Percentiles rank a stretch among this genome's conserved stretches.
These are phyloP conservation scores for Trichocomaceae sp. DNA, from an alignment of 2,329 filamentous ascomycete species.

Conservation along the genomic window DNA sequence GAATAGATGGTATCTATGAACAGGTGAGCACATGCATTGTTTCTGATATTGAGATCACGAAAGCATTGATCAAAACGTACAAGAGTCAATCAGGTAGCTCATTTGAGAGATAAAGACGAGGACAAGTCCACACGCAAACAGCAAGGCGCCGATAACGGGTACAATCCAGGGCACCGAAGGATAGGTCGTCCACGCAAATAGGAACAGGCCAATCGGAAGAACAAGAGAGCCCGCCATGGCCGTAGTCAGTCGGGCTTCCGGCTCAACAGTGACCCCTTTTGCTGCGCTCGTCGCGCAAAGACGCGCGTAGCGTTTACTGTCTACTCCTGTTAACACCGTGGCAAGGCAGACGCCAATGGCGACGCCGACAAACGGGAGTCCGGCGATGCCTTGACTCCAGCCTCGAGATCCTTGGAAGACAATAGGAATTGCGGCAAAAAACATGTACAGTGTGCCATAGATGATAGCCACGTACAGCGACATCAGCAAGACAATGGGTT, in stretches of 20 bases:
- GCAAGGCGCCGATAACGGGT: conserved; percentile 21
- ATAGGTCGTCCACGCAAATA: conserved; percentile 44
- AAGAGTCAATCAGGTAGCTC: conserved; percentile 39
- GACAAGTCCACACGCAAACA: conserved; percentile 38
- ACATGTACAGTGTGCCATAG: conserved; percentile 21
- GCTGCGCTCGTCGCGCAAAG: too few relatives aligned
- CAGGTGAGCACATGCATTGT: too few relatives aligned
- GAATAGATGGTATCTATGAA: conserved; percentile 32
- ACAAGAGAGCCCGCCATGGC: conserved; percentile 44
- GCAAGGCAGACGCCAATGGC: conserved; percentile 54
- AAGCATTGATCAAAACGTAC: too few relatives aligned
- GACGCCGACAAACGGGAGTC: conserved; percentile 38
- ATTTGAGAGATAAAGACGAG: conserved; percentile 35
- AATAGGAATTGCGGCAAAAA: conserved; percentile 9
- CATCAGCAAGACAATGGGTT: conserved; percentile 19
- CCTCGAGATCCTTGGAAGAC: conserved; percentile 52
- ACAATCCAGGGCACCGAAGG: conserved; percentile 36
- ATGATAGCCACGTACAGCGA: conserved; percentile 19
- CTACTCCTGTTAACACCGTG: conserved; percentile 37
- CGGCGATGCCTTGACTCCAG: conserved; percentile 49
- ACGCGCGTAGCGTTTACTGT: conserved; percentile 20
- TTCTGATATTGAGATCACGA: too few relatives aligned
- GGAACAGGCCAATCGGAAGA: conserved; percentile 43
- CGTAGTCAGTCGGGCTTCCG: conserved; percentile 44
- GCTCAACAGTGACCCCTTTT: conserved; percentile 13